Evolutionary conservation across 2,329 filamentous ascomycete species (phyloP), one percentile per base, ranked within the genome.

Genomic region (Fusarium xyrophilum): DNA sequence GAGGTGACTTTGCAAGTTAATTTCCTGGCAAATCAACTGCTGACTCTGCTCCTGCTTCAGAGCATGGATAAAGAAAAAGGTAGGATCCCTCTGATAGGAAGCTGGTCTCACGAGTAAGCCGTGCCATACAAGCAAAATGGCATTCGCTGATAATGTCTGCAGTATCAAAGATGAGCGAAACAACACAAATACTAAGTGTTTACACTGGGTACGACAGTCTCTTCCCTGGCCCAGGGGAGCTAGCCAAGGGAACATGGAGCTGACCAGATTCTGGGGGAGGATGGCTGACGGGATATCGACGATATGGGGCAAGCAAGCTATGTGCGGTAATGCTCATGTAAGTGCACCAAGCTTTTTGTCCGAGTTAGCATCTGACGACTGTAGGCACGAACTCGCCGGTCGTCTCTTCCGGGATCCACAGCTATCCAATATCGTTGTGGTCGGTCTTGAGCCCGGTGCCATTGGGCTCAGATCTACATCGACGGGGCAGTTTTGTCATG

Each of bases 241-340:
- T 79, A 4, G 77, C 78, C 55, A 76, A 74, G 58, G 77, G 78
- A 6, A 71, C 58, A 38, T 80, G 78, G 77, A 78, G 76, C 61
- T 71, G 74, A 7, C 74, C 75, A 11, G 52, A 70, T 32, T 76
- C 77, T 33, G 77, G 60, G 12, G 63, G 73, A 43, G 73, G 72
- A 17, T 75, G 71, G 71, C 67, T 55, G 15, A 57, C 70, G 7
- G 79, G 78, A 13, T 75, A 68, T 56, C 74, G 78, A 23, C 75
- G 79, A 30, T 81, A 81, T 52, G 79, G 78, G 12, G 79, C 78
- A n/a, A 74, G 76, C 36, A 81, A 80, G 61, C 73, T 81, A 11
- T 81, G 75, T 64, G 70, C 63, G 21, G 69, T 81, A 14, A 80
- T 80, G 77, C 73, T 81, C 69, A 68, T 73, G 72, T 76, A 64